Evolutionary conservation across 306 rosid species (phyloP).

Genomic region (Gynostemma pentaphyllum): DNA sequence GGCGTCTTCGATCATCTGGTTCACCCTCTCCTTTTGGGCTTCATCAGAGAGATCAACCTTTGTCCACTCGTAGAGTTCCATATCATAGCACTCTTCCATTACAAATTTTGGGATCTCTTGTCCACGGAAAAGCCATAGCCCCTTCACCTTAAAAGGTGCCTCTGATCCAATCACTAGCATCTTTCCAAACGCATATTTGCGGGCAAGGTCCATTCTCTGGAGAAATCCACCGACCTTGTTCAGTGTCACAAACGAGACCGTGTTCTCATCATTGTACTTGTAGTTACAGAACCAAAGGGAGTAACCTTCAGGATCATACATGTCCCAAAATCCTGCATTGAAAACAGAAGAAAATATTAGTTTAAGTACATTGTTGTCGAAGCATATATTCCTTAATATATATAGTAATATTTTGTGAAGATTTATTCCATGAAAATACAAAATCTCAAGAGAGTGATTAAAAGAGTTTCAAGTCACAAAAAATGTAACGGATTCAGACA

Average conservation of each 20-base stretch:
- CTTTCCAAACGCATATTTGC: slow-evolving; percentile 83
- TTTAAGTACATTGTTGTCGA: too few relatives aligned
- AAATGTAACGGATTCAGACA: too few relatives aligned
- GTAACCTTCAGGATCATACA: slow-evolving; percentile 91
- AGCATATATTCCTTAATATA: too few relatives aligned
- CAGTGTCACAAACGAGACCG: slow-evolving; percentile 71
- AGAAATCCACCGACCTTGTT: slow-evolving; percentile 83
- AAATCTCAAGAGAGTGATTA: too few relatives aligned
- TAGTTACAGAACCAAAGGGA: slow-evolving; percentile 90
- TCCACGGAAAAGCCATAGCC: slow-evolving; percentile 94
- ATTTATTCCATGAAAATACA: too few relatives aligned
- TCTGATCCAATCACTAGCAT: slow-evolving; percentile 72
- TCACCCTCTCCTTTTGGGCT: slow-evolving; percentile 71
- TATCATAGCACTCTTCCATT: slow-evolving; percentile 74
- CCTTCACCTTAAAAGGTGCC: slow-evolving; percentile 79
- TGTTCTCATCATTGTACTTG: slow-evolving; percentile 78
- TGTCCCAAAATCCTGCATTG: slow-evolving; percentile 80
- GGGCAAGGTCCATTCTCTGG: slow-evolving; percentile 82
- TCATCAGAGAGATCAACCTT: slow-evolving; percentile 66
- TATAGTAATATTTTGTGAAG: too few relatives aligned
- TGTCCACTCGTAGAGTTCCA: slow-evolving; percentile 81
- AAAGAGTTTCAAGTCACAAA: too few relatives aligned
- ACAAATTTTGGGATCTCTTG: slow-evolving; percentile 66
- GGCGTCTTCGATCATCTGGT: slow-evolving; percentile 65
- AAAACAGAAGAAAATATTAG: background rate